Base-by-base conservation (phyloP, 1,284 basidiomycete species). In the Meripilus lineatus region DNA sequence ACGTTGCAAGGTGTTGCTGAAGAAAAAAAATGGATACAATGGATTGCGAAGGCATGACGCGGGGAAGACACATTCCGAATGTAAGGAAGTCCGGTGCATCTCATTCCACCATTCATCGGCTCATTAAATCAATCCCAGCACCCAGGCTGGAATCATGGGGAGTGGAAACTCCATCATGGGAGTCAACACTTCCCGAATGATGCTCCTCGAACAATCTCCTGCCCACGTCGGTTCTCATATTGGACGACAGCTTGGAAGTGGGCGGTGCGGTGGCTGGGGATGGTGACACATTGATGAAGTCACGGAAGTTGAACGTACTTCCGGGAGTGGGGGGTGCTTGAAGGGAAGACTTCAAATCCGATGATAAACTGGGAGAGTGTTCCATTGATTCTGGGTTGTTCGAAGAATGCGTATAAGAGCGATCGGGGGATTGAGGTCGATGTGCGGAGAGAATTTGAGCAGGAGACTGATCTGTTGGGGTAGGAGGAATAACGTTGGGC, bases 241-340 rank as follows among this genome's bases (percentile, higher is more conserved):
- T 73, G n/a, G 54, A 47, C 24, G 72, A 52, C 44, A 70, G 61
- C 54, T 72, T 73, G 21, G 60, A 66, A 44, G 44, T 58, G 46
- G 40, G 47, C 50, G 48, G 38, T 50, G 35, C 66, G 51, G 67
- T 54, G 14, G 67, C 62, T 1, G 81, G 79, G 2, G 80, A 81
- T 2, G 84, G 84, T 17, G 84, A 84, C 28, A 80, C 77, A 50
- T 87, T 81, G 56, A 87, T 78, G 56, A 79, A 87, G 46, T 87
- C 84, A 52, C 74, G 74, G 47, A 85, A 66, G 58, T 83, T 81
- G 62, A 87, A 86, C 32, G 68, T 61, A 38, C 62, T 52, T n/a
- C 65, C 65, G 1, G 71, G 71, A 6, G 68, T 71, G 10, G 64
- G 63, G 11, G 74, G 68, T 0, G 59, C 26, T 46, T 36, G n/a